Percentiles rank a stretch among this genome's conserved stretches.
Conservation (phyloP, 176 grass and related monocot species). For the Aegilops bicornis region DNA sequence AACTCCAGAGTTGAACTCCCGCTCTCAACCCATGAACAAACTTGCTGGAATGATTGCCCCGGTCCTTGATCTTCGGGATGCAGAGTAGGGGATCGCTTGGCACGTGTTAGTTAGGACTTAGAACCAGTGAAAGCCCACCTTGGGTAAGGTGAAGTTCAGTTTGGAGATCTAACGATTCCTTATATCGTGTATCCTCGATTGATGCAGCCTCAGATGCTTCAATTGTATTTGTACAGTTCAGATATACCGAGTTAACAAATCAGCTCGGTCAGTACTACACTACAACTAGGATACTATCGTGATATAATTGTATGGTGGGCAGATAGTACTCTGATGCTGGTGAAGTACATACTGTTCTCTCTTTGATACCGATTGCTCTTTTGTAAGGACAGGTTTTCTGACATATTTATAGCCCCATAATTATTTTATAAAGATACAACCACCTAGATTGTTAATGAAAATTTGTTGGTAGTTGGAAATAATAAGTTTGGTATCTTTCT, state of each 20-base stretch:
- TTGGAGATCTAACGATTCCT: neutral
- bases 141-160: neutral
- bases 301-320: conserved; percentile 5
- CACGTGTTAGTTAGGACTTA: neutral
- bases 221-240: neutral
- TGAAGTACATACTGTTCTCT: neutral
- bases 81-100: neutral
- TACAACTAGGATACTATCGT: neutral
- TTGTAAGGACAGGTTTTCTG: neutral
- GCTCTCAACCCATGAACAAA: neutral
- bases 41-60: neutral
- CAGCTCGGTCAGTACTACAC: neutral
- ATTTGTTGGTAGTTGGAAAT: neutral
- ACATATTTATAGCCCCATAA: neutral
- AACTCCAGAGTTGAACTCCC: neutral
- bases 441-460: neutral
- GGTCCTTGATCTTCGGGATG: neutral
- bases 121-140: neutral
- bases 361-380: conserved; percentile 2
- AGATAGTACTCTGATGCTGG: conserved; percentile 7
- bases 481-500: neutral
- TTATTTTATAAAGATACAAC: neutral
- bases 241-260: neutral
- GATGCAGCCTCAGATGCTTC: neutral
- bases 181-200: neutral